Evolutionary conservation across 2,329 filamentous ascomycete genomes (phyloP), one percentile per base, ranked within the genome.

Genomic region (Knufia petricola): DNA sequence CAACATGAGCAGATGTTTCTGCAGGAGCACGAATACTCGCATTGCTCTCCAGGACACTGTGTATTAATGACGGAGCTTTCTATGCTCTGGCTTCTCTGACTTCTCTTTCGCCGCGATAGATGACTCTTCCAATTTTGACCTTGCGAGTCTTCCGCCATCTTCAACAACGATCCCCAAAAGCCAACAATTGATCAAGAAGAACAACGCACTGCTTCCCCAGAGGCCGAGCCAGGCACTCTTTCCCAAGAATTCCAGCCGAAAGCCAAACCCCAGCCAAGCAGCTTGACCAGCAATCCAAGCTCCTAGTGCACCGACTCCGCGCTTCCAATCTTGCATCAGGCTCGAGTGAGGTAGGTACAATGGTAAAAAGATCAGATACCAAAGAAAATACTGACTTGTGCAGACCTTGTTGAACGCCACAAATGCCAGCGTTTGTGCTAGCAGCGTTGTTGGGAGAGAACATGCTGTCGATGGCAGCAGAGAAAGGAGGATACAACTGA

Each of bases 401-500:
- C 90, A 96, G 53, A 98, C 92, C 71, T 98, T 98, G 70, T 98
- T 98, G 59, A 96, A 96, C 0, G 88, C 83, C 3, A 96, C 92
- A 66, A 98, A 98, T 0, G 90, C 87, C 67, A 95, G 95, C 0
- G 92, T 96, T 68, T 98, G 92, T 0, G 89, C 76, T 0, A 98
- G 75, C 59, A 92, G 82, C 58, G 80, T 84, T 64, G 90, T 94
- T 13, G 87, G 86, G 17, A 95, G 69, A 1, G 76, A 73, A 43
- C 20, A 48, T 38, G 34, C 50, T 52, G 36, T 55, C 44, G 30
- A 56, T 19, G 36, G 48, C 31, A 28, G 28, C 1, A 95, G 62
- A 0, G 87, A 84, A 37, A 96, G 82, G 3, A 86, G 71, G 9
- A 94, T 58, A 10, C 85, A 81, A 0, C 86, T 86, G 12, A 98